Conservation (phyloP, 176 grass and related monocot species). For the Hordeum vulgare region DNA sequence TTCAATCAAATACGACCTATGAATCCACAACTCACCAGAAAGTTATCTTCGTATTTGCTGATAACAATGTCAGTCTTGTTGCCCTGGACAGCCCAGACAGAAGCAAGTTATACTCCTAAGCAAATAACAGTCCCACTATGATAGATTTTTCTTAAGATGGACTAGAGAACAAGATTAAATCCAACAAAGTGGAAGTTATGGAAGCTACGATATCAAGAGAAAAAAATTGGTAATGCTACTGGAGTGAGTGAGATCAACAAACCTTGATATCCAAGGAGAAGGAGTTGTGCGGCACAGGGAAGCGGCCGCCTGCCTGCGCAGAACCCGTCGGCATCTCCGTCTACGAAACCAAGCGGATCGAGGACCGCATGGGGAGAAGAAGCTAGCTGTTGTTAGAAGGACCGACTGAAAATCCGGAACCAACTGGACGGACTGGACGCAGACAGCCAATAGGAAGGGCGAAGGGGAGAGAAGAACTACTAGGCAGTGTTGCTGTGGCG, state of each 20-base stretch:
- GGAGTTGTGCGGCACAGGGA: slow-evolving; percentile 53
- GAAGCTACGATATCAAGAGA: no score
- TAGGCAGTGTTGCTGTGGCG: no score
- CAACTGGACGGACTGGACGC: no score
- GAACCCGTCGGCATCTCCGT: slow-evolving; percentile 31
- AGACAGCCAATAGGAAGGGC: no score
- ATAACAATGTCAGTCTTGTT: slow-evolving; percentile 79
- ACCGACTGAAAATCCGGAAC: neutral
- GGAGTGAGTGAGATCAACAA: neutral
- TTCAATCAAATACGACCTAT: neutral
- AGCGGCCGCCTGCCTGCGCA: slow-evolving; percentile 1
- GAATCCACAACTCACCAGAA: slow-evolving; percentile 52
- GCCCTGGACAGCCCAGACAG: slow-evolving; percentile 39
- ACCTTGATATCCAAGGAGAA: slow-evolving; percentile 78
- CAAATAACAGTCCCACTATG: neutral
- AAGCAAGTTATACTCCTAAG: neutral
- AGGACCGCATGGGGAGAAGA: neutral
- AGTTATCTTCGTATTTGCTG: slow-evolving; percentile 72
- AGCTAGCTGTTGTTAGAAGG: neutral
- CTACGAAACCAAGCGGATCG: neutral
- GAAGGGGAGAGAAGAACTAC: no score
- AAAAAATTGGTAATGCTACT: neutral
- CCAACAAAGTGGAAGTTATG: neutral
- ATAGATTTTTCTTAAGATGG: neutral
- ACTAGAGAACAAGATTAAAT: neutral